These are phyloP conservation scores for Yarrowia deformans DNA, from an alignment of 805 yeast species.

Conservation along the genomic window DNA sequence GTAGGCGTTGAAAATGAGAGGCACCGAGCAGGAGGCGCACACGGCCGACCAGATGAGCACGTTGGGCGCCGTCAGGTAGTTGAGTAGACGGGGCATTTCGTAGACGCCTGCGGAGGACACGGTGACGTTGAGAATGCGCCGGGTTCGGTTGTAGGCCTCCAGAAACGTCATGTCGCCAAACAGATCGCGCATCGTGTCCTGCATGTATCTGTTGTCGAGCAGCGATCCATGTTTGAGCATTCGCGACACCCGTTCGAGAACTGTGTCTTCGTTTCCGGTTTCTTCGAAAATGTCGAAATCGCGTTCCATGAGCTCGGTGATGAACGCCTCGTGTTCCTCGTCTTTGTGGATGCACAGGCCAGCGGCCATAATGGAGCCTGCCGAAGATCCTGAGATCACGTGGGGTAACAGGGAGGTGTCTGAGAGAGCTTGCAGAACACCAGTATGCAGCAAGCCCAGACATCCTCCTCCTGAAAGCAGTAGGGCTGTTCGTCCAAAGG, in stretches of 20 bases:
- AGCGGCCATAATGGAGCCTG: slow-evolving; percentile 94
- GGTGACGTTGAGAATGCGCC: slow-evolving; percentile 89
- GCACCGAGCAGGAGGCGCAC: slow-evolving; percentile 91
- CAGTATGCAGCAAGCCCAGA: slow-evolving; percentile 90
- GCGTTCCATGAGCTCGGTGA: slow-evolving; percentile 59
- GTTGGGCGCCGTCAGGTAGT: slow-evolving; percentile 93
- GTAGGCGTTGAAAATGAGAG: slow-evolving; percentile 87
- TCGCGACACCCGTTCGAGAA: slow-evolving; percentile 60
- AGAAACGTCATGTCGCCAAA: slow-evolving; percentile 91
- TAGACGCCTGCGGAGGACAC: slow-evolving; percentile 91
- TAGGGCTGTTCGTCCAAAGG: slow-evolving; percentile 92
- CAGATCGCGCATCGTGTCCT: slow-evolving; percentile 74
- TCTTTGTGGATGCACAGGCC: slow-evolving; percentile 81
- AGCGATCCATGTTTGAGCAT: slow-evolving; percentile 87
- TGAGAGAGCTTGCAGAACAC: slow-evolving; percentile 80
- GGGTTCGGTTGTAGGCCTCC: slow-evolving; percentile 94
- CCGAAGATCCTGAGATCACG: slow-evolving; percentile 91
- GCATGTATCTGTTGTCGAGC: slow-evolving; percentile 77
- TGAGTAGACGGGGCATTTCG: slow-evolving; percentile 87
- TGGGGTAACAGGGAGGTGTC: slow-evolving; percentile 81
- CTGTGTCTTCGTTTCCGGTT: slow-evolving; percentile 60
- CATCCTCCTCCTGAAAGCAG: slow-evolving; percentile 97
- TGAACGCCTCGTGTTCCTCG: slow-evolving; percentile 58
- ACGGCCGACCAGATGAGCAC: slow-evolving; percentile 91
- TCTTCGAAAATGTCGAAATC: slow-evolving; percentile 67